A percentile compares a stretch with the other conserved stretches of the same genome.
Evolutionary conservation across 2,329 filamentous ascomycete genomes (phyloP).

Genomic region (Magnaporthales sp.): DNA sequence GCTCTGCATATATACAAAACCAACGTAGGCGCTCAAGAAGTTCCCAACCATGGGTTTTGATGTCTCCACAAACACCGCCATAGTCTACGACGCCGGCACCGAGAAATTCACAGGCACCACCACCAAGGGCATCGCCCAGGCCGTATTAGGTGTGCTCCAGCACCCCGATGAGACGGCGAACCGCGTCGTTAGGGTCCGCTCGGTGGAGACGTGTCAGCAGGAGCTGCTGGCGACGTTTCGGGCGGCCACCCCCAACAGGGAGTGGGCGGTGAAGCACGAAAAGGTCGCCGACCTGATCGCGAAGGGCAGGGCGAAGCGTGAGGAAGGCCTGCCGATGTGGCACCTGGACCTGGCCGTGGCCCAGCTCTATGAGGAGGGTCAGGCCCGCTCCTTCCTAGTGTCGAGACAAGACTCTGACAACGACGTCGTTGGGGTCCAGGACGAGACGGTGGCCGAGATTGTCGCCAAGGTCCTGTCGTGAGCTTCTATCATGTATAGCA

Average conservation of each 20-base stretch:
- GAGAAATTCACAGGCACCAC: constrained; percentile 40
- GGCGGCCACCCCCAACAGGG: background rate
- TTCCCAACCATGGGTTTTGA: constrained; percentile 44
- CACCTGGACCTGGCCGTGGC: constrained; percentile 19
- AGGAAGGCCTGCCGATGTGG: constrained; percentile 15
- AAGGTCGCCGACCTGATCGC: constrained; percentile 3
- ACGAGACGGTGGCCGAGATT: constrained; percentile 18
- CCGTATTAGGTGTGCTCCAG: constrained; percentile 40
- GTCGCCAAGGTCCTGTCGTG: constrained; percentile 14
- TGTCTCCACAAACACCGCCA: constrained; percentile 33
- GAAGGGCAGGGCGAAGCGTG: constrained; percentile 13
- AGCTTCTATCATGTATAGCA: background rate
- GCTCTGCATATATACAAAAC: background rate
- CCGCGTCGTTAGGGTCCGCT: constrained; percentile 44
- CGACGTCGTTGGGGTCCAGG: constrained; percentile 16
- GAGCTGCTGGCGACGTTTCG: constrained; percentile 31
- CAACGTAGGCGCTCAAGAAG: constrained; percentile 22
- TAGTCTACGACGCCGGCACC: constrained; percentile 45
- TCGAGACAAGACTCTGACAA: constrained; percentile 15
- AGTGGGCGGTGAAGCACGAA: constrained; percentile 1
- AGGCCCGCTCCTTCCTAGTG: constrained; percentile 16
- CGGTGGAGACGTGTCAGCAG: constrained; percentile 44
- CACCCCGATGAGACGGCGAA: constrained; percentile 42
- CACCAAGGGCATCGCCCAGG: constrained; percentile 37
- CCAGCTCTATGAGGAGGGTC: constrained; percentile 20